Conservation (phyloP, 345 rosid species). For the Angophora floribunda region DNA sequence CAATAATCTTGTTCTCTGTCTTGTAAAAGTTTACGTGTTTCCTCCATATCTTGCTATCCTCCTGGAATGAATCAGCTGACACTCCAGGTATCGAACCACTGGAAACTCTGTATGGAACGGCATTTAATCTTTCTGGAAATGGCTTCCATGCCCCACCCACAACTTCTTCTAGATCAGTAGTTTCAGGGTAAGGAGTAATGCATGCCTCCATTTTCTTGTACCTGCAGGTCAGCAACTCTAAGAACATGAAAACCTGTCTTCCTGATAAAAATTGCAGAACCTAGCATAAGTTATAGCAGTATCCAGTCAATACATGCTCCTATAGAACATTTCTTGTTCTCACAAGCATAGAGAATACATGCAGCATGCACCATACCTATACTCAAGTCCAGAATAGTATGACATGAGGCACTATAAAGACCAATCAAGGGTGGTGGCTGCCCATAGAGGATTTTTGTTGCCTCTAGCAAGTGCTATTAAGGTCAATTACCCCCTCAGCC, state of each 20-base stretch:
- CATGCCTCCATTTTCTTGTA: constrained; percentile 66
- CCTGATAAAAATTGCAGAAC: background rate
- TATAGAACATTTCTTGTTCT: background rate
- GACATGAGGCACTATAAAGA: background rate
- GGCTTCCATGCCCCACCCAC: constrained; percentile 32
- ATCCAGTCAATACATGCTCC: background rate
- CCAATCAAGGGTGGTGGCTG: background rate
- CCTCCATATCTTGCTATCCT: constrained; percentile 43
- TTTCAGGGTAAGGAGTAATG: constrained; percentile 49
- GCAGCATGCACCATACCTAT: background rate
- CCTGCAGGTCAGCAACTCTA: constrained; percentile 15
- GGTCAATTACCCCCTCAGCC: background rate
- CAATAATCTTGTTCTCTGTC: constrained; percentile 41
- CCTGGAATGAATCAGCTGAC: constrained; percentile 25
- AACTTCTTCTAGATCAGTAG: constrained; percentile 23
- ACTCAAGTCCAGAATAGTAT: background rate
- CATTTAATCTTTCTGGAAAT: constrained; percentile 48
- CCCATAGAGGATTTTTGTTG: background rate
- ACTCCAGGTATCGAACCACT: constrained; percentile 43
- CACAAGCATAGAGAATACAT: background rate
- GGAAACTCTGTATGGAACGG: constrained; percentile 42
- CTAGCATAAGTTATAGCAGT: background rate
- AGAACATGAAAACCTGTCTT: background rate
- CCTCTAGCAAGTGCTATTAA: background rate
- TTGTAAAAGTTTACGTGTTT: constrained; percentile 49